Percentiles rank a stretch among this genome's conserved stretches.
phyloP scores from a whole-genome alignment of 768 basidiomycete genomes.

The Trichaptum fuscoviolaceum region DNA sequence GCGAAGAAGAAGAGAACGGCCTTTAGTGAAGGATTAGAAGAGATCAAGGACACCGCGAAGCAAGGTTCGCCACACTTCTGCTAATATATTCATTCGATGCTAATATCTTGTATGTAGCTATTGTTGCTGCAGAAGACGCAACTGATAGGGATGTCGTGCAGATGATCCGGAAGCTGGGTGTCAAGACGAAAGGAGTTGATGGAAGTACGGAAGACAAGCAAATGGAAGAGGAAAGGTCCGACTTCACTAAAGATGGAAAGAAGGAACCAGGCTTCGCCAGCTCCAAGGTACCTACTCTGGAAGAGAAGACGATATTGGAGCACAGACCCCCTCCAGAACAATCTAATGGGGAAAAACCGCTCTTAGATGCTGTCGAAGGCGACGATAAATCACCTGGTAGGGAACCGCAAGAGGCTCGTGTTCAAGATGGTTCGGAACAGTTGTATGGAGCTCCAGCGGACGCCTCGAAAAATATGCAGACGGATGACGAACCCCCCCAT shows the following conservation, averaged over 20 bases:
- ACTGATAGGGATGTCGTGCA: conserved; percentile 31
- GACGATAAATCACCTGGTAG: conserved; percentile 9
- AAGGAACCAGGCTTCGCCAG: conserved; percentile 54
- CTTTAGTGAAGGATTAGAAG: conserved; percentile 24
- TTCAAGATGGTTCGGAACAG: conserved; percentile 33
- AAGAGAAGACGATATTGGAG: conserved; percentile 60
- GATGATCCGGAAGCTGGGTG: conserved; percentile 36
- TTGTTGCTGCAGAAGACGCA: conserved; percentile 34
- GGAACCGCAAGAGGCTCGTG: conserved; percentile 27
- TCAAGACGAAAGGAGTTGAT: conserved; percentile 34
- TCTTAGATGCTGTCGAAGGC: conserved; percentile 27
- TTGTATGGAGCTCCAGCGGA: conserved; percentile 53
- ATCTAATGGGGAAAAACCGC: conserved; percentile 17
- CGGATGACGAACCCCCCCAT: conserved; percentile 43
- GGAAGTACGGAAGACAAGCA: conserved; percentile 36
- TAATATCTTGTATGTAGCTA: conserved; percentile 26
- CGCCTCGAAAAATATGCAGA: conserved; percentile 34
- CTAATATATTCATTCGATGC: conserved; percentile 6
- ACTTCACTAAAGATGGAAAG: conserved; percentile 46
- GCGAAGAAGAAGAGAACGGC: conserved; percentile 24
- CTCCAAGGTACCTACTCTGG: conserved; percentile 60
- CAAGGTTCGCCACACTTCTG: conserved; percentile 40
- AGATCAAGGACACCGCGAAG: conserved; percentile 32
- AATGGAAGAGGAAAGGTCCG: conserved; percentile 46
- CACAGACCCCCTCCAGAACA: conserved; percentile 33